These are phyloP conservation scores for Saturnispora quitensis DNA, from an alignment of 805 yeast species.

Conservation along the genomic window DNA sequence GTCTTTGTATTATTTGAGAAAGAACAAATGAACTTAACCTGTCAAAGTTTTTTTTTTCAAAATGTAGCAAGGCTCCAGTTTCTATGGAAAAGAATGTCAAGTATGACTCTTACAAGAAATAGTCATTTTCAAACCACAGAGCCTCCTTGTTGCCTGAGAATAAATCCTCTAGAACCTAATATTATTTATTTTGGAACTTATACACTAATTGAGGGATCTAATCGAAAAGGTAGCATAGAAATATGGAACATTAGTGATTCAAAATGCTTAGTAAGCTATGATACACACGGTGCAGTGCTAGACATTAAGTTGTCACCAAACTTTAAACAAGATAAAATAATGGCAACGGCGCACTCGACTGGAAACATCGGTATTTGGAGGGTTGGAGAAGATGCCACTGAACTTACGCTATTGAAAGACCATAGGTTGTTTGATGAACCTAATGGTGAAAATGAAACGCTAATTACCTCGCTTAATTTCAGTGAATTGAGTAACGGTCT, in stretches of 20 bases:
- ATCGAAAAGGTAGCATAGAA: conserved; percentile 56
- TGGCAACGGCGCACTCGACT: conserved; percentile 70
- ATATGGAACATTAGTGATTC: conserved; percentile 21
- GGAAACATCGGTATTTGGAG: conserved; percentile 68
- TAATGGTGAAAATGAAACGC: conserved; percentile 20
- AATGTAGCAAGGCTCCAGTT: background rate
- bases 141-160: conserved; percentile 80
- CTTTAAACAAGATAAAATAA: conserved; percentile 21
- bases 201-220: conserved; percentile 50
- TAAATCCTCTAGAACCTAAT: conserved; percentile 41
- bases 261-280: conserved; percentile 11
- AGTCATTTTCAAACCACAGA: conserved; percentile 35
- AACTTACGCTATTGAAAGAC: conserved; percentile 22
- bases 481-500: conserved; percentile 32
- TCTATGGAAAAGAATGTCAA: background rate
- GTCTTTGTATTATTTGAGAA: background rate
- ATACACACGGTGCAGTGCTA: conserved; percentile 56
- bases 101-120: conserved; percentile 15
- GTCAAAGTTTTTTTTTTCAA: background rate
- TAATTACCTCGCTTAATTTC: conserved; percentile 60
- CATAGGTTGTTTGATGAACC: conserved; percentile 38
- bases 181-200: conserved; percentile 71
- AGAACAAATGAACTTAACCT: background rate
- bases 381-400: conserved; percentile 17
- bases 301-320: conserved; percentile 63